Base-by-base conservation (phyloP, 2,329 filamentous ascomycete genomes). In the Arthroderma sp. region DNA sequence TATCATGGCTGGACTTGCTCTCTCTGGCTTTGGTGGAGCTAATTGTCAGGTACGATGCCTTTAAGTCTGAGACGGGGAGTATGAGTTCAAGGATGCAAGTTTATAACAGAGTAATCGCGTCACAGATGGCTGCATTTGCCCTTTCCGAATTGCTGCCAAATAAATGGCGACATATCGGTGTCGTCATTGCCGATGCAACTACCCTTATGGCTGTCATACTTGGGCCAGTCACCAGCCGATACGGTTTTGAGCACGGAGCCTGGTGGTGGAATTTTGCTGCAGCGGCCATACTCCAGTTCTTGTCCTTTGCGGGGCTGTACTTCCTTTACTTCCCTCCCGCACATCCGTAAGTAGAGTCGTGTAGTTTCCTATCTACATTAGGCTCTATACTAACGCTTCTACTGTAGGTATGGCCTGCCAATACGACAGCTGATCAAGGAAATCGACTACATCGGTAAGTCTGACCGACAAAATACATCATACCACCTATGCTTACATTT, bases 261-360 rank as follows among this genome's bases (percentile, higher is more conserved):
- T 72, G 69, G 69, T 53, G 61, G 36, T 70, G 66, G 63, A 62
- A 70, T 34, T 72, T 70, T 52, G 70, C 66, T 47, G 61, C 53
- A 0, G 61, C 65, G 1, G 63, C 67, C 8, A 66, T 70, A 37
- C 59, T 60, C 29, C 62, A 67, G 34, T 61, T 64, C 36, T 58
- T 70, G 22, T 71, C 66, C 3, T 68, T 69, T 22, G 15, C 15
- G 15, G 15, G 15, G 3, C 15, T 22, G 15, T 22, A 22, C 15
- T 22, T 22, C 15, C 15, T 22, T 22, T 22, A 22, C 15, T 22
- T 22, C 15, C 15, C 15, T 22, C 15, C 15, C 15, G 15, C 15
- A 22, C 15, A 22, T 22, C 15, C 15, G 15, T 22, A 22, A 22
- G 15, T 22, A 22, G 15, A 22, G 15, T 22, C 15, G 15, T 22